Base-by-base conservation (phyloP, 2,329 filamentous ascomycete genomes). In the Berkeleyomyces basicola region DNA sequence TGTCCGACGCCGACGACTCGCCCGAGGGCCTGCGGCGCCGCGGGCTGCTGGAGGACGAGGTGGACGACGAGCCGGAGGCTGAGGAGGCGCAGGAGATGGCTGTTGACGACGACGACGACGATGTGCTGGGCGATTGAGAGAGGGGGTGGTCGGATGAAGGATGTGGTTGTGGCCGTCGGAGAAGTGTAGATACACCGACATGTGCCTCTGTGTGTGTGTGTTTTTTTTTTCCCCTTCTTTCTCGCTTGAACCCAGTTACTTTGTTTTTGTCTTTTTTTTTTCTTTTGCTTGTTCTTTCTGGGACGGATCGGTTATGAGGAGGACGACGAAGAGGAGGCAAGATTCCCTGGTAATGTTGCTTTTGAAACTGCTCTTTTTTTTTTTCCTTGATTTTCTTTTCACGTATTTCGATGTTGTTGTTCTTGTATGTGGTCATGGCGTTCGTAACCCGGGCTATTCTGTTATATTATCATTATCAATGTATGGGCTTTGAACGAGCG, bases 1-100 rank as follows among this genome's bases (percentile, higher is more conserved):
- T 64, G 10, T 64, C 63, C 7, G 61, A 63, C n/a, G 11, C 59
- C 0, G 82, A 84, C 68, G 82, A 80, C 59, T 82, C 80, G 3
- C 73, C 71, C 10, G 82, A 84, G 68, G 82, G 85, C 67, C 71
- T 84, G 40, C 74, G 78, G 37, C 74, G 77, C 62, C 74, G 79
- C 60, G 82, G 81, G 68, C 70, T 84, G 61, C 66, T 83, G 33
- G 81, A 80, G 36, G 74, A 81, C 44, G 76, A 76, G 16, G n/a
- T 59, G 11, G 72, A 74, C 2, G 74, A 76, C 3, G 73, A 74
- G 11, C 74, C 72, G 0, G 72, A 73, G 23, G 70, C 68, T 5
- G 69, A 67, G 9, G 63, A 64, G 43, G 46, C 53, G 65, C 46
- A 49, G 51, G n/a, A 58, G 11, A 46, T 47, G 36, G 40, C 64